A percentile compares a stretch with the other conserved stretches of the same genome.
Evolutionary conservation across 2,329 filamentous ascomycete species (phyloP).

Genomic region (Aspergillus sergii): DNA sequence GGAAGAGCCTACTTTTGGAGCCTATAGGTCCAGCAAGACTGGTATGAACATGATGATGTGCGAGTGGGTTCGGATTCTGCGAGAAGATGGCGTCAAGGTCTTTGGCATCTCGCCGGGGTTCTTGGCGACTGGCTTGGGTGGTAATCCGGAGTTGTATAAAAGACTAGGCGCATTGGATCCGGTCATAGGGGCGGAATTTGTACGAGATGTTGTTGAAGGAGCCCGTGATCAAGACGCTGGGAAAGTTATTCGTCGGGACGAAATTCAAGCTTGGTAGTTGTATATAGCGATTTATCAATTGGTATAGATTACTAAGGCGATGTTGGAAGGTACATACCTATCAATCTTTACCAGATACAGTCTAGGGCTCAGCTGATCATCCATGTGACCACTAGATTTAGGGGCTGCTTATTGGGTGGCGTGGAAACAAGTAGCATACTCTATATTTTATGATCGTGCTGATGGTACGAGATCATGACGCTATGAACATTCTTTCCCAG

Average conservation of each 20-base stretch:
- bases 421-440: too few relatives aligned
- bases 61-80: slow-evolving; percentile 37
- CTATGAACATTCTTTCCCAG: neutral
- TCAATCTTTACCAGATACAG: neutral
- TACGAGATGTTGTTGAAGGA: neutral
- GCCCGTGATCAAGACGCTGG: neutral
- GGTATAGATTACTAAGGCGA: too few relatives aligned
- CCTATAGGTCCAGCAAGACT: slow-evolving; percentile 48
- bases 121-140: neutral
- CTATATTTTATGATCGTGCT: neutral
- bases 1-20: slow-evolving; percentile 18
- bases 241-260: neutral
- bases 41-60: slow-evolving; percentile 55
- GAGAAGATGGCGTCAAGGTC: neutral
- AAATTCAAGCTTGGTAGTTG: neutral
- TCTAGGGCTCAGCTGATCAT: neutral
- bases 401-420: too few relatives aligned
- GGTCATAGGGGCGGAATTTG: neutral
- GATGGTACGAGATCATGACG: neutral
- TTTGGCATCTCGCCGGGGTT: neutral
- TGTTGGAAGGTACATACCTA: too few relatives aligned
- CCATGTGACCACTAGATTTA: neutral
- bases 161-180: neutral
- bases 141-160: neutral
- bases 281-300: neutral